Evolutionary conservation across 2,329 filamentous ascomycete species (phyloP), one percentile per base, ranked within the genome.

Genomic region (Colletotrichum sp.): DNA sequence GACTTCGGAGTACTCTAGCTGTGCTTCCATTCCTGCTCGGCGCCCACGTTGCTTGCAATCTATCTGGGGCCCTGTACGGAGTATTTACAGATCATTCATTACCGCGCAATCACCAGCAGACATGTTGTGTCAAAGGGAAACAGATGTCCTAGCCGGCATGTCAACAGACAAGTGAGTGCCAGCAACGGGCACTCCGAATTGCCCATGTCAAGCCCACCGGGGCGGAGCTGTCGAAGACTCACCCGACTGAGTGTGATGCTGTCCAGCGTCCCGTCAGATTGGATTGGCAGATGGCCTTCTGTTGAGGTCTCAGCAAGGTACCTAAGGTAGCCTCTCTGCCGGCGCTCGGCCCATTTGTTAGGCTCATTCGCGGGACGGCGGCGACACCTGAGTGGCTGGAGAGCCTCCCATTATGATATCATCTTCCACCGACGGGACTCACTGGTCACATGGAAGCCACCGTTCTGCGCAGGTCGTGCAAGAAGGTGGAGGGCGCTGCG

Each of bases 351-450:
- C 38, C 24, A 24, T 21, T 34, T 24, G 65, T 59, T 56, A 70
- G 71, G 58, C 66, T 62, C 26, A 56, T 28, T 32, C 36, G 36
- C 38, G 16, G 24, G 32, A 14, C 66, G 32, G 56, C 18, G n/a
- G 16, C 26, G 16, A 64, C 62, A 16, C 24, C 14, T 34, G 30
- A 73, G 61, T 73, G 66, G 71, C 7, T 32, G 16, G 26, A 7
- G 38, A 28, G 67, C 26, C 67, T 64, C 56, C 38, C 21, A 26
- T 26, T 36, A 74, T 74, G 71, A 74, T 61, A 68, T 74, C 71
- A 74, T 74, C n/a, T 48, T 58, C 36, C 21, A 48, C 16, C 16
- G 4, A 21, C 56, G 18, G 28, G 8, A 21, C 56, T 55, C 43
- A 36, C 64, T 55, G 12, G 43, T 55, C 64, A 66, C 43, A 36